Evolutionary conservation across 257 asterid species (phyloP), one percentile per base, ranked within the genome.

Genomic region (Nemophila menziesii): DNA sequence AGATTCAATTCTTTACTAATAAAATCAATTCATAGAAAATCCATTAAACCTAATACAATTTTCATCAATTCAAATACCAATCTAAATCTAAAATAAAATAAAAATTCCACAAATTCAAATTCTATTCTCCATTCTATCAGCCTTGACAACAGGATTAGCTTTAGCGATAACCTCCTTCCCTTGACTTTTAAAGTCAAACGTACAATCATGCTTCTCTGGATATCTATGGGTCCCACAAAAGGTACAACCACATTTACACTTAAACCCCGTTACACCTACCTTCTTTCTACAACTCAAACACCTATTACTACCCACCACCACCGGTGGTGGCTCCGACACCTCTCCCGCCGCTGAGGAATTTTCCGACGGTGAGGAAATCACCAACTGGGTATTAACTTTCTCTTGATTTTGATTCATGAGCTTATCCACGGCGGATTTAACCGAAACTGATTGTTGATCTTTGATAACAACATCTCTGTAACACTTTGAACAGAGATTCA

Each of bases 171-270:
- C 65, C 5, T 49, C 54, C 15, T 53, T 60, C 0, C 66, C 77
- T 15, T 52, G 41, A 1, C 55, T 26, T 49, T 62, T 73, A 45
- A 73, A 73, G 63, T 73, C 70, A 34, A 69, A 73, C 29, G 49
- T 46, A 55, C 81, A 73, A 27, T 33, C 67, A 20, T 73, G 81
- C 19, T 60, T 55, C 42, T 73, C 77, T 3, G 81, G 72, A 60
- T 69, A 69, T 43, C 77, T 52, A 36, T 73, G 77, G 38, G 47
- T 39, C 48, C 77, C 81, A 45, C 77, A 73, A 50, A 69, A 73
- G 14, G 74, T 62, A 46, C 56, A 13, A 8, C 81, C 81, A 21
- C 81, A 73, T 43, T 67, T 51, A 50, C 81, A 73, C 40, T 54
- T 71, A 20, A 69, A 73, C 7, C 74, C 81, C 76, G 69, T 36